These are phyloP conservation scores for Pyricularia sp. DNA, from an alignment of 2,329 filamentous ascomycete genomes.

Conservation along the genomic window DNA sequence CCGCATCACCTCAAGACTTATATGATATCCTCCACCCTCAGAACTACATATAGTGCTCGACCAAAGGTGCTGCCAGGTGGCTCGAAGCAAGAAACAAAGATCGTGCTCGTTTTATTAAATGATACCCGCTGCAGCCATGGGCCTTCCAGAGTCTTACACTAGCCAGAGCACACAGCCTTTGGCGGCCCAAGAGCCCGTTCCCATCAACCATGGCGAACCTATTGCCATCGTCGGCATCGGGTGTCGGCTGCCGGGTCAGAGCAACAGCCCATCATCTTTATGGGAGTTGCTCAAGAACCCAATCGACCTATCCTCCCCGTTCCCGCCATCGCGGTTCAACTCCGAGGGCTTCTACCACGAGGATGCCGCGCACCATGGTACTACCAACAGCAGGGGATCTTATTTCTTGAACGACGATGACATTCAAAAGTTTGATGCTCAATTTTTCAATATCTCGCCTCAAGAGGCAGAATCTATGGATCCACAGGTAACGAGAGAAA, in stretches of 20 bases:
- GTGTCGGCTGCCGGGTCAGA: background rate
- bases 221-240: background rate
- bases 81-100: no score
- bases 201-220: background rate
- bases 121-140: no score
- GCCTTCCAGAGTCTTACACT: no score
- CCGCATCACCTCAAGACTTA: no score
- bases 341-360: background rate
- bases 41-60: no score
- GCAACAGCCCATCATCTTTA: constrained; percentile 9
- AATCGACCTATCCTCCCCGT: background rate
- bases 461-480: constrained; percentile 16
- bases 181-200: no score
- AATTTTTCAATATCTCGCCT: background rate
- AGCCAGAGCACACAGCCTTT: no score
- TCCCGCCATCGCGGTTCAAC: background rate
- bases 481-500: constrained; percentile 8
- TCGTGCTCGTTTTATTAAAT: no score
- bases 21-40: no score
- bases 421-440: constrained; percentile 33
- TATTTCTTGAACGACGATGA: background rate
- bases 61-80: no score
- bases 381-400: background rate
- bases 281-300: constrained; percentile 8
- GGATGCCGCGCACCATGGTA: background rate